Evolutionary conservation across 805 yeast genomes (phyloP).

Genomic region (Cyberlindnera misumaiensis): DNA sequence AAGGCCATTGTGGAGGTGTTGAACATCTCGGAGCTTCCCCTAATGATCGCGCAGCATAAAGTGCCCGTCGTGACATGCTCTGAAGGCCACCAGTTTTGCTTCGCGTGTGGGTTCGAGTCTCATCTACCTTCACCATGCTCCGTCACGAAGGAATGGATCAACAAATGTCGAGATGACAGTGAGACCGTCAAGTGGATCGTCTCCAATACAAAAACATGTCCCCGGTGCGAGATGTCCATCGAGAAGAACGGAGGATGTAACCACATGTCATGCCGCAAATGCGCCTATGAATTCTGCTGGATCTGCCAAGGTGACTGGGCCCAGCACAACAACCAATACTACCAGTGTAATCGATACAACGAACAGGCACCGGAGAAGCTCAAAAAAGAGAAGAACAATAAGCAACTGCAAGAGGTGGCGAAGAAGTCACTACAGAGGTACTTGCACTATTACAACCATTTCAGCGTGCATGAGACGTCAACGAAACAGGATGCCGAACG

Average conservation of each 20-base stretch:
- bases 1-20: conserved; percentile 41
- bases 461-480: conserved; percentile 69
- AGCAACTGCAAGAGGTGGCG: conserved; percentile 31
- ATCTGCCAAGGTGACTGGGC: conserved; percentile 76
- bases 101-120: conserved; percentile 62
- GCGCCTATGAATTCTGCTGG: conserved; percentile 87
- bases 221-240: conserved; percentile 69
- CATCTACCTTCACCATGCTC: conserved; percentile 85
- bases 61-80: conserved; percentile 69
- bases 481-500: conserved; percentile 64
- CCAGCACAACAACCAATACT: conserved; percentile 55
- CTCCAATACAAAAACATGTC: conserved; percentile 80
- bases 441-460: conserved; percentile 68
- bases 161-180: conserved; percentile 77
- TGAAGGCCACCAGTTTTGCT: conserved; percentile 69
- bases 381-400: conserved; percentile 26
- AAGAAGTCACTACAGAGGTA: conserved; percentile 54
- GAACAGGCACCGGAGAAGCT: conserved; percentile 28
- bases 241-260: conserved; percentile 97
- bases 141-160: conserved; percentile 63
- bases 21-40: conserved; percentile 9
- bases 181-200: conserved; percentile 85
- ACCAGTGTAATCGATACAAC: conserved; percentile 59
- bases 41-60: conserved; percentile 3
- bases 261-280: conserved; percentile 85